A percentile compares a stretch with the other conserved stretches of the same genome.
These are phyloP conservation scores for Curvularia sp. DNA, from an alignment of 2,329 filamentous ascomycete genomes.

Conservation along the genomic window DNA sequence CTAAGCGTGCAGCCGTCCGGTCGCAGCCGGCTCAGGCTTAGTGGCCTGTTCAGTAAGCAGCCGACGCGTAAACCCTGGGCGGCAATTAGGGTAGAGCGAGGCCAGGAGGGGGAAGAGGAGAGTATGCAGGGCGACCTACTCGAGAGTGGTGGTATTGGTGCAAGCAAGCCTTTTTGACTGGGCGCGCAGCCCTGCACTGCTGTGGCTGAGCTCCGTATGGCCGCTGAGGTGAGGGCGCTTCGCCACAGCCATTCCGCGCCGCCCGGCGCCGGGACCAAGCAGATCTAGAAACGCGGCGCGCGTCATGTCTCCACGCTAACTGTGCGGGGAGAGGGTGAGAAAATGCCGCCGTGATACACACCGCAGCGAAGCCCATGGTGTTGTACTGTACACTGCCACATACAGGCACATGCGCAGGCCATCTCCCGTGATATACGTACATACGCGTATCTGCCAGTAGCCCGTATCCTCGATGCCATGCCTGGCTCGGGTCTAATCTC, in stretches of 20 bases:
- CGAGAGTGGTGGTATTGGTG: not conserved
- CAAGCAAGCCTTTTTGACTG: not conserved
- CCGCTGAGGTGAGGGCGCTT: not conserved
- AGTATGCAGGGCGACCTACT: not conserved
- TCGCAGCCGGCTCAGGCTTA: constrained; percentile 24
- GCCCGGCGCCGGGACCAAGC: not conserved
- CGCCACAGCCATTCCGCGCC: not conserved
- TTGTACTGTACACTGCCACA: not conserved
- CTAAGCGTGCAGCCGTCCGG: constrained; percentile 28
- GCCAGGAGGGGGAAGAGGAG: constrained; percentile 12
- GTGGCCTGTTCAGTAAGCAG: constrained; percentile 30
- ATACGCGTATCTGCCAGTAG: not conserved
- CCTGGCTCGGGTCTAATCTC: not conserved
- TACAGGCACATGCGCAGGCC: too few species aligned
- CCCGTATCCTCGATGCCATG: too few species aligned
- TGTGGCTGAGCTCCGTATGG: not conserved
- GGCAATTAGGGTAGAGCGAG: constrained; percentile 10
- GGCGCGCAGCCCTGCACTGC: not conserved
- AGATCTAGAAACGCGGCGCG: not conserved
- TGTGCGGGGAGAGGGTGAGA: not conserved
- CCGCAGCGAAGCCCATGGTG: too few species aligned
- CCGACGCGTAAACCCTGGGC: constrained; percentile 5
- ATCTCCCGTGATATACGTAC: not conserved
- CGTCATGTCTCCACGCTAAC: not conserved
- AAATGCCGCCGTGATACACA: not conserved